These are phyloP conservation scores for Dissoconium aciculare DNA, from an alignment of 2,329 filamentous ascomycete genomes.

Conservation along the genomic window DNA sequence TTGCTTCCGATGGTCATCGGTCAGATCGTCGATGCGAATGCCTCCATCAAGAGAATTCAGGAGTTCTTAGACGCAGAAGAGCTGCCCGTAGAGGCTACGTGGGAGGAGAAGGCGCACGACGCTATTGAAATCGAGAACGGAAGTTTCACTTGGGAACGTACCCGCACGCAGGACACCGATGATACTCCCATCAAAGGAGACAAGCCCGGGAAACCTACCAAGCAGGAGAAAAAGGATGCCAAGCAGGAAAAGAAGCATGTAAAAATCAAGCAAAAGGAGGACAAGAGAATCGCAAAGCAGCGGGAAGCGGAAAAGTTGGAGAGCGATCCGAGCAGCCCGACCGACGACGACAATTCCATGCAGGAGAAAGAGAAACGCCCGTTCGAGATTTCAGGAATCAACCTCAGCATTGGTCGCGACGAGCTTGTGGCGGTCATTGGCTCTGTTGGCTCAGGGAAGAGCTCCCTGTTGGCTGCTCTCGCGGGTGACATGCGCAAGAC, in stretches of 20 bases:
- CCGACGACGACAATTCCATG: constrained; percentile 38
- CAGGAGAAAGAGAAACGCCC: constrained; percentile 44
- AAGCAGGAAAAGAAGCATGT: constrained; percentile 31
- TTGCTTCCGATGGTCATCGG: constrained; percentile 76
- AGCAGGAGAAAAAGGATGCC: constrained; percentile 21
- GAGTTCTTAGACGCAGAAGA: constrained; percentile 83
- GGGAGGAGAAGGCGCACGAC: constrained; percentile 37
- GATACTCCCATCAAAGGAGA: constrained; percentile 24
- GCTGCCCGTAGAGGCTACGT: constrained; percentile 53
- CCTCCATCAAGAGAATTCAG: constrained; percentile 70
- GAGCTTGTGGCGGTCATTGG: constrained; percentile 79
- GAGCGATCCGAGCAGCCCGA: constrained; percentile 15
- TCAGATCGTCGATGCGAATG: constrained; percentile 78
- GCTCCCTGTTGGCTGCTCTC: constrained; percentile 70
- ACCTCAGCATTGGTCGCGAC: constrained; percentile 54
- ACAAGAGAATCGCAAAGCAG: constrained; percentile 15
- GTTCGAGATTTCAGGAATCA: constrained; percentile 56
- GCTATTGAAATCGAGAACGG: constrained; percentile 56
- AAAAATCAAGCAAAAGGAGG: constrained; percentile 28
- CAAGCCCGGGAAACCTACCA: constrained; percentile 14
- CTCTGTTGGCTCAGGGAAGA: constrained; percentile 80
- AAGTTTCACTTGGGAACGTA: constrained; percentile 75
- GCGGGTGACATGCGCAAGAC: constrained; percentile 91
- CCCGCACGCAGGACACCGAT: constrained; percentile 36
- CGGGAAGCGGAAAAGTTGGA: constrained; percentile 34